Conservation (phyloP, 768 basidiomycete species). For the Leccinum subgranulosum region DNA sequence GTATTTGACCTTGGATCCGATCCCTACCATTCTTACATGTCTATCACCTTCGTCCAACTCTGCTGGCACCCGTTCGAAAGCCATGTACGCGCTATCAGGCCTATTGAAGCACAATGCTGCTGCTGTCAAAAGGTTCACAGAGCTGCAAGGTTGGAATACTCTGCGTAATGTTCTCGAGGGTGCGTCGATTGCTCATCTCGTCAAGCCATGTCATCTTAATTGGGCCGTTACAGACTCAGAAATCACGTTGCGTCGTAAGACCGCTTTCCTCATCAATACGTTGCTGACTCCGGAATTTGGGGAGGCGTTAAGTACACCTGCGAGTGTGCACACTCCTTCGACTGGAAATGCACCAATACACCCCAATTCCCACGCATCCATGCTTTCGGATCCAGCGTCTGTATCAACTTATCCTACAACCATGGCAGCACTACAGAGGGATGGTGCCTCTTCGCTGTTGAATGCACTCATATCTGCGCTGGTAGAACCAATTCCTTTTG, state of each 20-base stretch:
- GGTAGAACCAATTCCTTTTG: constrained; percentile 56
- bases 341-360: constrained; percentile 43
- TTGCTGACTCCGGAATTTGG: constrained; percentile 54
- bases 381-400: constrained; percentile 50
- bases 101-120: constrained; percentile 72
- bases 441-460: constrained; percentile 37
- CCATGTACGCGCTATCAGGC: constrained; percentile 77
- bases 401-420: constrained; percentile 51
- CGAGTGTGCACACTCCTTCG: constrained; percentile 20
- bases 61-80: constrained; percentile 65
- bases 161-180: constrained; percentile 62
- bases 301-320: constrained; percentile 1
- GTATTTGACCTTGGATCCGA: constrained; percentile 65
- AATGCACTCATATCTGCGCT: constrained; percentile 51
- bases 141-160: constrained; percentile 59
- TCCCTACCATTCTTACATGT: constrained; percentile 60
- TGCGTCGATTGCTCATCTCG: constrained; percentile 22
- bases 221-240: constrained; percentile 57
- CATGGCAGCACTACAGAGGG: constrained; percentile 43
- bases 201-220: constrained; percentile 2
- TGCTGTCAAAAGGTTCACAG: constrained; percentile 55
- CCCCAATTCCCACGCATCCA: constrained; percentile 69
- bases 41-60: constrained; percentile 54
- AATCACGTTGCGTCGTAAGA: constrained; percentile 73
- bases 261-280: constrained; percentile 69